phyloP scores from a whole-genome alignment of 2,329 filamentous ascomycete genomes.

The Pyrenophora seminiperda region DNA sequence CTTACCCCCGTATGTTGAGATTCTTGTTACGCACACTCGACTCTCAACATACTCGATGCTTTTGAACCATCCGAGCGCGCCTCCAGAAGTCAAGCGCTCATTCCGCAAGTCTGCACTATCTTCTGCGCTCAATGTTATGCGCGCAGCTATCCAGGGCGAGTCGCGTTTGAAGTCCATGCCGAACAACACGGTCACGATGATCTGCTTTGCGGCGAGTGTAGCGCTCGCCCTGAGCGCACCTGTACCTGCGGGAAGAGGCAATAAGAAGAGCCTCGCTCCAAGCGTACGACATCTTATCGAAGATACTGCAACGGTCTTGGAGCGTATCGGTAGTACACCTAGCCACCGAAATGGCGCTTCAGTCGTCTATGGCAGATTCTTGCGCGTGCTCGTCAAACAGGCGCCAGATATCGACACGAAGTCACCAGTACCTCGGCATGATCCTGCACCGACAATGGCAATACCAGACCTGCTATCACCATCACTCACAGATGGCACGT shows the following conservation, averaged over 20 bases:
- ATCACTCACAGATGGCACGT: constrained; percentile 7
- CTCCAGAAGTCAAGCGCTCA: constrained; percentile 71
- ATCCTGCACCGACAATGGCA: constrained; percentile 15
- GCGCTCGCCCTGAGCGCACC: constrained; percentile 57
- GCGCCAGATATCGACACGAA: constrained; percentile 26
- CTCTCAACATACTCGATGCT: constrained; percentile 76
- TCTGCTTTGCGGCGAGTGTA: constrained; percentile 65
- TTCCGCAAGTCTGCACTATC: constrained; percentile 74
- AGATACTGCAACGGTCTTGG: constrained; percentile 70
- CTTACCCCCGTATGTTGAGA: constrained; percentile 75
- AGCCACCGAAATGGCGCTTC: constrained; percentile 71
- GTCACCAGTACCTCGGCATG: constrained; percentile 1
- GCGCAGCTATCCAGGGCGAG: constrained; percentile 74
- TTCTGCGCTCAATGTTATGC: constrained; percentile 74
- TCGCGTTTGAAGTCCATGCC: constrained; percentile 73
- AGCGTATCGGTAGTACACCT: constrained; percentile 70
- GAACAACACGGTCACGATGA: constrained; percentile 80
- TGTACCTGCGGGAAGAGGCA: constrained; percentile 25
- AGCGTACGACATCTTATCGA: constrained; percentile 55
- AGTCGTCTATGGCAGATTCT: constrained; percentile 61
- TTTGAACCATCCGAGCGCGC: constrained; percentile 74
- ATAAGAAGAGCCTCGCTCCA: constrained; percentile 38
- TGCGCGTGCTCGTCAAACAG: constrained; percentile 52
- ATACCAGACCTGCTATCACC: constrained; percentile 17
- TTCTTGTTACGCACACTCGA: constrained; percentile 71